Base-by-base conservation (phyloP, 306 rosid genomes). In the Medicago lupulina region DNA sequence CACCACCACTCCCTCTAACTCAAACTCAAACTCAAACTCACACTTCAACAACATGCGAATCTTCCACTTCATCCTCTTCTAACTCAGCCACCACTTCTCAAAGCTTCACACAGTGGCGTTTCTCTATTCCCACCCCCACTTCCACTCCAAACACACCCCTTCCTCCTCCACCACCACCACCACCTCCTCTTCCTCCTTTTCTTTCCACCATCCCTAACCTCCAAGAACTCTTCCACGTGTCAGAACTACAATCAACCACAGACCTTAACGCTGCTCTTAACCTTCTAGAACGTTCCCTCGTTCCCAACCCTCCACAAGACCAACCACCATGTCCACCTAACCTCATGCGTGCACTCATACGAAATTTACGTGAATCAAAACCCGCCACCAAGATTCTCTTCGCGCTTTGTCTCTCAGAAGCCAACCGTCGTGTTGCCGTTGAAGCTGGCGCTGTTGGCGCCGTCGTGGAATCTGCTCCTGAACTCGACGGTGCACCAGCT, bases 31-130 rank as follows among this genome's bases (percentile, higher is more conserved):
- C 21, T 70, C 82, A 9, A 28, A 28, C 85, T 50, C 43, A 81
- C 70, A 36, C 85, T 82, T 23, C 18, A 54, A 51, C 87, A 76
- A 9, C 83, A 85, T 83, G 92, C 25, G 93, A 85, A 17, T 87
- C 91, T 17, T 89, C 89, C 55, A 87, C 91, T 55, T 88, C 90
- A 3, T 87, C 90, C 3, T 84, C 90, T 10, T 87, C 93, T 14
- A 58, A 58, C 14, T 87, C 98, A 50, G 81, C 97, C 39, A 83
- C 97, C 54, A 83, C 97, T 19, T 93, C 98, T 12, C 98, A 93
- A 67, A 94, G 98, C 87, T 94, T 91, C 89, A 94, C 98, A 0
- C 98, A 91, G 23, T 94, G 98, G 97, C 84, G 82, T 14, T 91
- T 94, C 88, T 84, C 94, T 18, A 92, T 89, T 17, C 85, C 91